Conservation (phyloP, 495 filamentous ascomycete species). For the Annulohypoxylon nitens region DNA sequence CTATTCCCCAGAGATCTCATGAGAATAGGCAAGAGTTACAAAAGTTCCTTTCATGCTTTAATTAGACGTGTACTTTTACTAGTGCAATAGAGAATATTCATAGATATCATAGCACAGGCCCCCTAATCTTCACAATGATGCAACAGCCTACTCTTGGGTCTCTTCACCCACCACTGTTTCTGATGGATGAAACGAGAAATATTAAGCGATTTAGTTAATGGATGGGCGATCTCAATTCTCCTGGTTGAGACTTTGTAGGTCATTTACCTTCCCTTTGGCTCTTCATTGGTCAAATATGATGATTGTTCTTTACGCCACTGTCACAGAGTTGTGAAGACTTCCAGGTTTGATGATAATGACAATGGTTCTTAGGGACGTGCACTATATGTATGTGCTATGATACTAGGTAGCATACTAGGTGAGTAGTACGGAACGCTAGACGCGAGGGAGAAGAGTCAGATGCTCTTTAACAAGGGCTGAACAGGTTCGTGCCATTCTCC, state of each 20-base stretch:
- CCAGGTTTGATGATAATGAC: background rate
- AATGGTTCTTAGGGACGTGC: background rate
- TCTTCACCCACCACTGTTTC: no score
- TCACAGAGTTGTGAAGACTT: background rate
- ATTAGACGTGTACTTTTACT: no score
- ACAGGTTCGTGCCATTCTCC: background rate
- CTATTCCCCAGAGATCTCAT: no score
- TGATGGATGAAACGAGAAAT: no score
- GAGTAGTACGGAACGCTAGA: background rate
- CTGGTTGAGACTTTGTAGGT: background rate
- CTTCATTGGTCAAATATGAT: background rate
- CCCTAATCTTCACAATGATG: no score
- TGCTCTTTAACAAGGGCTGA: background rate
- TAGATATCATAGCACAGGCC: no score
- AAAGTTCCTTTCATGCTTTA: no score
- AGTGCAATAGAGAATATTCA: no score
- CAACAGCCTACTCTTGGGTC: no score
- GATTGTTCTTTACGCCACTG: conserved; percentile 10
- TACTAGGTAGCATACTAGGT: background rate
- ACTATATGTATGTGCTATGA: background rate
- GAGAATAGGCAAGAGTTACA: no score
- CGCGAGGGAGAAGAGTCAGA: background rate
- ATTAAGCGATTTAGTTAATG: no score
- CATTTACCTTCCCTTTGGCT: background rate
- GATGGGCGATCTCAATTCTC: background rate